Percentiles rank a stretch among this genome's conserved stretches.
Evolutionary conservation across 371 early-diverging fungal species (phyloP).

Genomic region (Batrachochytrium dendrobatidis): DNA sequence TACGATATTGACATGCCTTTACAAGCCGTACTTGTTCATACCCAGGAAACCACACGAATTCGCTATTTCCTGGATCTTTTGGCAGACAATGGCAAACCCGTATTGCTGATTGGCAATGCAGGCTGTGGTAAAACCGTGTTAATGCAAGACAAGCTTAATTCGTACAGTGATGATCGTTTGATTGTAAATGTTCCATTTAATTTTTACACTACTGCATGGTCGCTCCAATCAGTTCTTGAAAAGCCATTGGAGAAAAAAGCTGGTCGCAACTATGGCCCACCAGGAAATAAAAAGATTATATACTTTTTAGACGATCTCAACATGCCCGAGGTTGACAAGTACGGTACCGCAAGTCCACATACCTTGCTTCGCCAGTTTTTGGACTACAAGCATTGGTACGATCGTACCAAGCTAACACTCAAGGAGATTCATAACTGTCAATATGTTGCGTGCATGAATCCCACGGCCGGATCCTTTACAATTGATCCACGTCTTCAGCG

Average conservation of each 20-base stretch:
- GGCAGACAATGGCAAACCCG: constrained; percentile 53
- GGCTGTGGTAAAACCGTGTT: constrained; percentile 57
- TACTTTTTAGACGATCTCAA: constrained; percentile 60
- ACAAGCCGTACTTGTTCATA: constrained; percentile 48
- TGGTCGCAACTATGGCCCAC: constrained; percentile 58
- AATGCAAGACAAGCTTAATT: constrained; percentile 52
- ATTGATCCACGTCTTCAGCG: constrained; percentile 48
- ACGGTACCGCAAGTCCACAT: constrained; percentile 53
- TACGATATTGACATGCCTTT: constrained; percentile 50
- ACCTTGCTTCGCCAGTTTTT: constrained; percentile 51
- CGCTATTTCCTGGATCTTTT: constrained; percentile 50
- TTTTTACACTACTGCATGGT: constrained; percentile 56
- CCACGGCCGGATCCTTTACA: constrained; percentile 58
- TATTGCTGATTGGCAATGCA: constrained; percentile 54
- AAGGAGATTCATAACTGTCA: constrained; percentile 63
- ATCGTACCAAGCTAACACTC: constrained; percentile 49
- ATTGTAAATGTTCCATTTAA: constrained; percentile 58
- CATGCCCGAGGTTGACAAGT: constrained; percentile 63
- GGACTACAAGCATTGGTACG: constrained; percentile 58
- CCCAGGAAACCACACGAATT: constrained; percentile 48
- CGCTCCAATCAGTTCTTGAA: constrained; percentile 49
- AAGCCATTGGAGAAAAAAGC: constrained; percentile 60
- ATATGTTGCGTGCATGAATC: constrained; percentile 60
- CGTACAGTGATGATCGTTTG: constrained; percentile 48
- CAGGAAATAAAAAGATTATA: constrained; percentile 53